Base-by-base conservation (phyloP, 208 protist genomes). In the Crithidia fasciculata region DNA sequence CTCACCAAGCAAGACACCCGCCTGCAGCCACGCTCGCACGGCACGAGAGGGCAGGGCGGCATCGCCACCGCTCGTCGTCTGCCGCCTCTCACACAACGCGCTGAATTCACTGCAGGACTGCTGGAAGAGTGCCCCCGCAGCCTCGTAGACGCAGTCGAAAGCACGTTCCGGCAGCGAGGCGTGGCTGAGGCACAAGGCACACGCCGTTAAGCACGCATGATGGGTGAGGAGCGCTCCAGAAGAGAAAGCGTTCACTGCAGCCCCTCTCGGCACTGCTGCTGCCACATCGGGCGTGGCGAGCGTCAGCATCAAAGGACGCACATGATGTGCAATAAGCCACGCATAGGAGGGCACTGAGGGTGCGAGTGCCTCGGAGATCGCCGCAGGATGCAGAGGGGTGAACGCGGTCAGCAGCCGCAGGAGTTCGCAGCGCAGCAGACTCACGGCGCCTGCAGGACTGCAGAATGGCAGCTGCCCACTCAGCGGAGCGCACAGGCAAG, bases 1-100 rank as follows among this genome's bases (percentile, higher is more conserved):
- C 8, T 74, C 62, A 41, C 67, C 72, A 16, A 82, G 71, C 52
- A 82, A 57, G 43, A 82, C 67, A 3, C 66, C 60, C 0, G 58
- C 65, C 63, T 82, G 77, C 64, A 78, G 61, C 77, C 77, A 82
- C 41, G 67, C 60, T 39, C 64, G 54, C 28, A 57, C 52, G 9
- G 60, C 16, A 9, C 39, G 36, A 18, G 54, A 15, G 37, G 67
- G 39, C 50, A 58, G 41, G 16, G 12, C 45, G 7, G 52, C 40
- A 10, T 12, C 65, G 18, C 9, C 39, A 36, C 0, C 0, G 16
- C 6, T 19, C 37, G 39, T 16, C 16, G 8, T 54, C 41, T 3
- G 10, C 5, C 62, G 7, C 13, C 6, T 15, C 4, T 19, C 65
- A 16, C 2, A 43, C 15, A 57, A 28, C 13, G 15, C 19, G 10